Evolutionary conservation across 805 yeast genomes (phyloP).

Genomic region (Metschnikowia dekortorum): DNA sequence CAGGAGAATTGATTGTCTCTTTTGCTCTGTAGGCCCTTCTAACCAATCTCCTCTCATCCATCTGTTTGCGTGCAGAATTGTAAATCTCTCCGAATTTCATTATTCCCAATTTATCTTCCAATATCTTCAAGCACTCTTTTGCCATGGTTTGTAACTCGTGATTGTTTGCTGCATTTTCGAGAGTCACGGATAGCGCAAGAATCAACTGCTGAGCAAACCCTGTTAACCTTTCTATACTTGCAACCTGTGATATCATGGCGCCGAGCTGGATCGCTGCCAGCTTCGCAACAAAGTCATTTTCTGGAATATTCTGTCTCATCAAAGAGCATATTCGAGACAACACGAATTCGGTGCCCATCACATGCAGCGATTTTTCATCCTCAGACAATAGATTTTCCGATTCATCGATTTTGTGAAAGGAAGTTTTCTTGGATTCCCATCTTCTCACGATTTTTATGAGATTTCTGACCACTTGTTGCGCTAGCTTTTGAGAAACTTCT

Average conservation of each 20-base stretch:
- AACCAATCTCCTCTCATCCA: conserved; percentile 63
- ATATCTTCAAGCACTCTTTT: conserved; percentile 61
- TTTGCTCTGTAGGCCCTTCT: conserved; percentile 74
- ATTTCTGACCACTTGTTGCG: conserved; percentile 61
- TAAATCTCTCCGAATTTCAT: conserved; percentile 61
- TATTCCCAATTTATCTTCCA: conserved; percentile 67
- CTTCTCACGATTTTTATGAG: conserved; percentile 53
- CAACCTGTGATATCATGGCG: conserved; percentile 58
- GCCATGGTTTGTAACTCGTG: conserved; percentile 51
- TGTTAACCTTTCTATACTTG: conserved; percentile 38
- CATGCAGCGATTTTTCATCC: conserved; percentile 13
- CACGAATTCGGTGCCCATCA: conserved; percentile 54
- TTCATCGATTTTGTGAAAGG: conserved; percentile 28
- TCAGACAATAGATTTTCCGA: background rate
- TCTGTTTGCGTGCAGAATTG: conserved; percentile 57
- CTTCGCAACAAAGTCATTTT: conserved; percentile 55
- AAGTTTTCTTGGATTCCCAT: conserved; percentile 52
- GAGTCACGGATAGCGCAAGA: conserved; percentile 48
- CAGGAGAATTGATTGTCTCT: conserved; percentile 75
- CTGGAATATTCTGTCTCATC: conserved; percentile 58
- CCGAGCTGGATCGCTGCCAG: conserved; percentile 64
- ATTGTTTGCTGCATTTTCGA: conserved; percentile 45
- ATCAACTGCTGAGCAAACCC: conserved; percentile 47
- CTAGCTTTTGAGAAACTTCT: conserved; percentile 56
- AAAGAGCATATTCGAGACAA: conserved; percentile 57